phyloP scores from a whole-genome alignment of 192 early-diverging fungal species.

The Cladochytrium replicatum region DNA sequence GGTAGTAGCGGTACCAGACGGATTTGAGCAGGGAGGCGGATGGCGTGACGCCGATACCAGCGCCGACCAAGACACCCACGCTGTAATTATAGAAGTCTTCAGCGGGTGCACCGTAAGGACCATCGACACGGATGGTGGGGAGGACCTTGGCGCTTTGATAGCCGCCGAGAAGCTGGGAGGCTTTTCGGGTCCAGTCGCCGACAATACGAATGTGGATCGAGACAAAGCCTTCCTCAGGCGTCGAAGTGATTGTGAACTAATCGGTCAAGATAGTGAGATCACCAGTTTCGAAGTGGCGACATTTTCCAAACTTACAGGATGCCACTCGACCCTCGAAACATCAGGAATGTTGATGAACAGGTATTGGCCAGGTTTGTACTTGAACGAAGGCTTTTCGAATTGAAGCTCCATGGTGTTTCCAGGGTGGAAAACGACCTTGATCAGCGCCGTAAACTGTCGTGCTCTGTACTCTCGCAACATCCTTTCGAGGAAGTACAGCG shows the following conservation, averaged over 20 bases:
- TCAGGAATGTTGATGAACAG: slow-evolving; percentile 63
- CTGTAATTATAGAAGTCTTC: slow-evolving; percentile 69
- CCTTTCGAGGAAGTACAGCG: slow-evolving; percentile 57
- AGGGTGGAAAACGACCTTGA: slow-evolving; percentile 66
- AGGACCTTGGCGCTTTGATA: neutral
- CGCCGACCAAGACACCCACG: slow-evolving; percentile 53
- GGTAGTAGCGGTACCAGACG: slow-evolving; percentile 61
- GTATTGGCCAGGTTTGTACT: slow-evolving; percentile 61
- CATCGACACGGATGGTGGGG: slow-evolving; percentile 59
- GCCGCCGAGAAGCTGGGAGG: slow-evolving; percentile 50
- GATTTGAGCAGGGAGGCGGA: slow-evolving; percentile 67
- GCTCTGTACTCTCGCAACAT: slow-evolving; percentile 49
- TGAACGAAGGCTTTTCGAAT: slow-evolving; percentile 42
- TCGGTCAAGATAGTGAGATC: too few species aligned
- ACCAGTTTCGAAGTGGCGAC: too few species aligned
- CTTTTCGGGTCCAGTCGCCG: slow-evolving; percentile 60
- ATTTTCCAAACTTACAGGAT: too few species aligned
- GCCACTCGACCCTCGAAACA: slow-evolving; percentile 64
- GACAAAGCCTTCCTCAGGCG: slow-evolving; percentile 66
- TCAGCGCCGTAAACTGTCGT: slow-evolving; percentile 44
- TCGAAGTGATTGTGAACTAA: slow-evolving; percentile 59
- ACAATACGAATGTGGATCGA: slow-evolving; percentile 68
- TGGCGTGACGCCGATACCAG: slow-evolving; percentile 69
- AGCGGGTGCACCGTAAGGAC: slow-evolving; percentile 70
- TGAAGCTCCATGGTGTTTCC: slow-evolving; percentile 63